Conservation (phyloP, 352 stramenopile genomes). For the Globisporangium parvum region DNA sequence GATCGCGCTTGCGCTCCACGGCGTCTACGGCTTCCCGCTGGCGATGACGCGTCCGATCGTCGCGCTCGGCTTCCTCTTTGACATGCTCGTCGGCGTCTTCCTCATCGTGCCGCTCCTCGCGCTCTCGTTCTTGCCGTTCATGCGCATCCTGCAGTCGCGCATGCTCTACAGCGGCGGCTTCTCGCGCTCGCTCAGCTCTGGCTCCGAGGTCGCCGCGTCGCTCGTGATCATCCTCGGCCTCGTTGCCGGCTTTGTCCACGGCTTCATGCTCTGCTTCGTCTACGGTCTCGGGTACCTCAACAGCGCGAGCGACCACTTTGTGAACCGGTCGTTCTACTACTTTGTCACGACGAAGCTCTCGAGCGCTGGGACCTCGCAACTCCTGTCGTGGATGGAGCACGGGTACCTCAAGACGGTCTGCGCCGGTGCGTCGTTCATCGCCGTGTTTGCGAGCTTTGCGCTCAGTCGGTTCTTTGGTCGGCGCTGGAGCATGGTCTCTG, state of each 20-base stretch:
- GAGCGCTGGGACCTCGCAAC: slow-evolving; percentile 23
- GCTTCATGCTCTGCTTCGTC: slow-evolving; percentile 68
- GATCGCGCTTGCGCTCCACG: slow-evolving; percentile 64
- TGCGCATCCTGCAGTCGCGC: slow-evolving; percentile 80
- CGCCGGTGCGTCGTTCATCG: slow-evolving; percentile 42
- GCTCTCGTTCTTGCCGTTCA: slow-evolving; percentile 77
- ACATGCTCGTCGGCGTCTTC: slow-evolving; percentile 79
- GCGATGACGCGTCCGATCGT: slow-evolving; percentile 66
- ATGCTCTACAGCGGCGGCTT: slow-evolving; percentile 88
- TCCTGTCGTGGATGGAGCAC: slow-evolving; percentile 43
- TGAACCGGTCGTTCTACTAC: slow-evolving; percentile 73
- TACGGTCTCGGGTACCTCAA: slow-evolving; percentile 74
- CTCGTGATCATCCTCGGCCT: slow-evolving; percentile 73
- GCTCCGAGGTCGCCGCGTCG: slow-evolving; percentile 76
- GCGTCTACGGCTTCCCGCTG: slow-evolving; percentile 49
- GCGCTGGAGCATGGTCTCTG: slow-evolving; percentile 52
- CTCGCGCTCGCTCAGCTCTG: slow-evolving; percentile 65
- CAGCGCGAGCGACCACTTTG: slow-evolving; percentile 54
- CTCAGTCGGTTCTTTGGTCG: slow-evolving; percentile 58
- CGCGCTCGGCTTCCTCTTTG: slow-evolving; percentile 77
- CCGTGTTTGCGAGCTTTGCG: slow-evolving; percentile 39
- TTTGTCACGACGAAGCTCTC: slow-evolving; percentile 42
- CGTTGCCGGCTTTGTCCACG: slow-evolving; percentile 68
- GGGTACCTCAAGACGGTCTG: slow-evolving; percentile 55
- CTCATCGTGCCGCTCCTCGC: slow-evolving; percentile 69